These are phyloP conservation scores for Citrullus mucosospermus DNA, from an alignment of 306 rosid genomes.

Conservation along the genomic window DNA sequence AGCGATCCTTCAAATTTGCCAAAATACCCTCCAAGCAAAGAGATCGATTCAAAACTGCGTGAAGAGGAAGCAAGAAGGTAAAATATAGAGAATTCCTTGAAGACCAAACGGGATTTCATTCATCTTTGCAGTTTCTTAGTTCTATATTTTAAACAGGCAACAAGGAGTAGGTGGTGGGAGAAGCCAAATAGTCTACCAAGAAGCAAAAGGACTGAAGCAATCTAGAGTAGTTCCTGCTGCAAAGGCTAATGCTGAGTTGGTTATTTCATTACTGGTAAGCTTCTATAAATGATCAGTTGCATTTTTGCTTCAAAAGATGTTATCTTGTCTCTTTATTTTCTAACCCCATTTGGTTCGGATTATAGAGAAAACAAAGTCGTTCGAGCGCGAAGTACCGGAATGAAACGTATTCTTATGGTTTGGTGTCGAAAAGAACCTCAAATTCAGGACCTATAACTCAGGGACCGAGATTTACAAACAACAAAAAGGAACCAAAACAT, in stretches of 20 bases:
- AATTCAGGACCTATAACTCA: constrained; percentile 60
- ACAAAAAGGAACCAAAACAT: constrained; percentile 30
- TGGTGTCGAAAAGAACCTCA: constrained; percentile 26
- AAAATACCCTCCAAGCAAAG: constrained; percentile 91
- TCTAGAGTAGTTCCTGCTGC: constrained; percentile 16
- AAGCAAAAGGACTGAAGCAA: constrained; percentile 39
- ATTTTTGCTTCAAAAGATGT: background rate
- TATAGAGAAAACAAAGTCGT: constrained; percentile 36
- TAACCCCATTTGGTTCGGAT: background rate
- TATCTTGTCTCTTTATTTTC: background rate
- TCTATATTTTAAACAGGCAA: background rate
- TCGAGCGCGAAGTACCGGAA: constrained; percentile 19
- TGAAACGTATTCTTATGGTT: constrained; percentile 21
- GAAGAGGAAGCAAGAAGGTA: constrained; percentile 67
- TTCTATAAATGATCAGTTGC: background rate
- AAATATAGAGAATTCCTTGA: background rate
- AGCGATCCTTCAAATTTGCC: constrained; percentile 87
- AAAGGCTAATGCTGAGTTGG: constrained; percentile 21
- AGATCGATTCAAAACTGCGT: constrained; percentile 64
- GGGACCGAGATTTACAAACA: constrained; percentile 26
- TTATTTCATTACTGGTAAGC: constrained; percentile 36
- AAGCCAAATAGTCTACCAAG: constrained; percentile 18
- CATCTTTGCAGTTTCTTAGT: background rate
- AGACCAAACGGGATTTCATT: background rate
- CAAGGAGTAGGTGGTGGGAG: background rate